Evolutionary conservation across 768 basidiomycete species (phyloP).

Genomic region (Mycena alexandri): DNA sequence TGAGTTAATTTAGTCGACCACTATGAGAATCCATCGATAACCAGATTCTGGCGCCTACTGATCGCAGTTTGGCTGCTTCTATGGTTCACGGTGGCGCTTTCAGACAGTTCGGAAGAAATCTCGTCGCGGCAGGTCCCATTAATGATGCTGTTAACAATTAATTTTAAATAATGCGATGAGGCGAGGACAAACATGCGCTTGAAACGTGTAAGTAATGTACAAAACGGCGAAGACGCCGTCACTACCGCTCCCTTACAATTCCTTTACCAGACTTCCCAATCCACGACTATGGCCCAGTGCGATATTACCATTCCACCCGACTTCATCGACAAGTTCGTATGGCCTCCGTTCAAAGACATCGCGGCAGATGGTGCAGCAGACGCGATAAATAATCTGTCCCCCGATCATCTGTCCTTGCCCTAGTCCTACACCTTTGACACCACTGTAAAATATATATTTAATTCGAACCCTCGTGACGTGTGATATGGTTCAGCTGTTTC

Average conservation of each 20-base stretch:
- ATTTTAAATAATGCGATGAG: constrained; percentile 5
- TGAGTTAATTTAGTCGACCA: constrained; percentile 10
- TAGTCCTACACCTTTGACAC: no score
- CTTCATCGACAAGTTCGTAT: constrained; percentile 6
- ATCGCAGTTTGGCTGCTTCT: constrained; percentile 6
- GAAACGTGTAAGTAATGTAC: constrained; percentile 4
- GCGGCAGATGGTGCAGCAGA: no score
- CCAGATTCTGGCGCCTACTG: constrained; percentile 16
- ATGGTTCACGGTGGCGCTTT: constrained; percentile 18
- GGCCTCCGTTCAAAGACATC: no score
- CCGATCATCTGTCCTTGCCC: no score
- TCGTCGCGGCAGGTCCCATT: constrained; percentile 5
- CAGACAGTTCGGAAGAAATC: constrained; percentile 9
- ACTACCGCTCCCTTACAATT: neutral
- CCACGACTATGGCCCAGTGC: constrained; percentile 11
- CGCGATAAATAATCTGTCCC: no score
- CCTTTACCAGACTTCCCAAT: constrained; percentile 5
- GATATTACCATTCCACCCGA: constrained; percentile 12
- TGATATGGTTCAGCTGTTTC: no score
- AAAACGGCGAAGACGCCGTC: constrained; percentile 7
- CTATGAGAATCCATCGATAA: constrained; percentile 10
- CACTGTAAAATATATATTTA: no score
- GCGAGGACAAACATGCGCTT: constrained; percentile 4
- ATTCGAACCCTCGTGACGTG: no score
- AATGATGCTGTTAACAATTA: constrained; percentile 13